Base-by-base conservation (phyloP, 768 basidiomycete species). In the Dictyophora rubrovolvata region DNA sequence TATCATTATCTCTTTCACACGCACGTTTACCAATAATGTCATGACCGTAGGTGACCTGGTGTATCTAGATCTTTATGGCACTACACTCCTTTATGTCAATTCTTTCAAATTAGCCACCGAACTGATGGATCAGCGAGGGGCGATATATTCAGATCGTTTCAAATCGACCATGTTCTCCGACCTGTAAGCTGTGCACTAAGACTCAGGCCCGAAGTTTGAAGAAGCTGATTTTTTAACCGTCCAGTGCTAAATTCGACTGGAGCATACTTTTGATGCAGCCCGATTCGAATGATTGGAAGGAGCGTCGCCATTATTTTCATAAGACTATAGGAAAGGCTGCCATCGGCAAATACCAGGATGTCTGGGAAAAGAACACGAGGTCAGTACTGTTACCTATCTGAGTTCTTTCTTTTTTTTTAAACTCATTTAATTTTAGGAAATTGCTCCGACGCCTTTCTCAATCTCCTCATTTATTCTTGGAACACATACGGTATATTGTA, bases 201-300 rank as follows among this genome's bases (percentile, higher is more conserved):
- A 17, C 14, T 28, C n/a, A n/a, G 9, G 14, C 23, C 2, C 17
- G 23, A 11, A 11, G 4, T 36, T 16, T 5, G 8, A 11, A 54
- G 4, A 17, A 10, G 36, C 18, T 22, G 36, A 68, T 68, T 28
- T 28, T 28, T 28, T 28, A 7, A 48, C 49, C 62, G 20, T 22
- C 3, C n/a, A 68, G 66, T 22, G 63, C 65, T 62, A 66, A 65
- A 17, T 66, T 62, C 60, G 65, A 63, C n/a, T 53, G 48, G 22
- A 61, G 57, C 2, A 35, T 67, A 14, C 52, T 63, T 16, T 57
- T 65, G 22, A 42, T 69, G 36, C 57, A 58, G 6, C 65, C 65
- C 35, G 66, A 65, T 1, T 28, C 28, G 7, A 57, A 63, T 17
- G 48, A 54, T 10, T 68, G 65, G 54, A 65, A 66, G 21, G 61